Percentiles rank a stretch among this genome's conserved stretches.
Evolutionary conservation across 768 basidiomycete genomes (phyloP).

Genomic region (Tricholoma saponaceum): DNA sequence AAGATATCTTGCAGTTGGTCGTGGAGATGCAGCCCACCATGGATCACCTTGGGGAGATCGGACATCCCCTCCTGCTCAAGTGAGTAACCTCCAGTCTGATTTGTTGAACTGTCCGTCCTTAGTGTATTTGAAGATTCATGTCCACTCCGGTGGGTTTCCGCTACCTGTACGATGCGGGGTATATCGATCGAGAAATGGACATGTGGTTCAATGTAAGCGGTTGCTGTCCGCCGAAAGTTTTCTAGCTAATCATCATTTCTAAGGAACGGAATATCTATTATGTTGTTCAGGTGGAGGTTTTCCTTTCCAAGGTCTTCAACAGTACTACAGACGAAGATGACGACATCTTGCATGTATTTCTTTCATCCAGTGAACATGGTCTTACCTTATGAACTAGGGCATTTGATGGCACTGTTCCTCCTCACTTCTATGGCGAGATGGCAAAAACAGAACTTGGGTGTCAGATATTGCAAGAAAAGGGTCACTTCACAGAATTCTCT

Average conservation of each 20-base stretch:
- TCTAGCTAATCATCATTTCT: not conserved
- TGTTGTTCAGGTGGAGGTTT: slow-evolving; percentile 91
- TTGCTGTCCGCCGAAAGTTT: not conserved
- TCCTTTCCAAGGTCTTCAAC: slow-evolving; percentile 76
- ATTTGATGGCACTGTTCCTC: slow-evolving; percentile 85
- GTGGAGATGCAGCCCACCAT: slow-evolving; percentile 94
- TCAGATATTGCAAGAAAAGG: slow-evolving; percentile 84
- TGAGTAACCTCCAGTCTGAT: slow-evolving; percentile 30
- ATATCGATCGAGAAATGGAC: slow-evolving; percentile 94
- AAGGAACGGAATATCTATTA: slow-evolving; percentile 94
- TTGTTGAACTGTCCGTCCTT: not conserved
- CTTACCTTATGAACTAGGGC: slow-evolving; percentile 34
- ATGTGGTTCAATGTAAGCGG: slow-evolving; percentile 86
- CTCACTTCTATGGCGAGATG: slow-evolving; percentile 98
- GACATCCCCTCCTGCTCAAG: slow-evolving; percentile 85
- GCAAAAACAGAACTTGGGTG: slow-evolving; percentile 95
- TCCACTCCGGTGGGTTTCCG: slow-evolving; percentile 90
- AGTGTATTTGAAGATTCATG: slow-evolving; percentile 64
- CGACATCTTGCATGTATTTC: slow-evolving; percentile 45
- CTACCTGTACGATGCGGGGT: slow-evolving; percentile 87
- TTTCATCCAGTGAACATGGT: not conserved
- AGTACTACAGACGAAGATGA: slow-evolving; percentile 61
- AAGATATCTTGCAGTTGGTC: slow-evolving; percentile 81
- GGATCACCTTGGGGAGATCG: slow-evolving; percentile 93
- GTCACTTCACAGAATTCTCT: slow-evolving; percentile 88